Evolutionary conservation across 495 filamentous ascomycete species (phyloP).

Genomic region (Neurospora sp.): DNA sequence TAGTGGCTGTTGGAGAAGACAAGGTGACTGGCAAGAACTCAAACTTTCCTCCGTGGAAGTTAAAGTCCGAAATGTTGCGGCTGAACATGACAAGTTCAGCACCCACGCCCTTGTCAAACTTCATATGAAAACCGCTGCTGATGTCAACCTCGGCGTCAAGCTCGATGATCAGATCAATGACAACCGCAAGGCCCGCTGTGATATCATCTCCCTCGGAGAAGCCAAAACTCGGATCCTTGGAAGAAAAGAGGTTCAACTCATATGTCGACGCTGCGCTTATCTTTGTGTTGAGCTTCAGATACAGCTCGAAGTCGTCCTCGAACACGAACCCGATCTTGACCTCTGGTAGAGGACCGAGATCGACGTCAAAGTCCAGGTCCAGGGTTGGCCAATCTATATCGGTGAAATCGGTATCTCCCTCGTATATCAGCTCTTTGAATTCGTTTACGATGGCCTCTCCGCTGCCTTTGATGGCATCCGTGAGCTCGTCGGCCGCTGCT

Average conservation of each 20-base stretch:
- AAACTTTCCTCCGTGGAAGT: slow-evolving; percentile 38
- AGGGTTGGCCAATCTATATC: slow-evolving; percentile 29
- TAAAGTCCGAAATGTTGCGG: slow-evolving; percentile 33
- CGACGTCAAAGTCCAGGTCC: slow-evolving; percentile 24
- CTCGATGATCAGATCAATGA: slow-evolving; percentile 38
- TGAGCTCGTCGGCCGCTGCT: slow-evolving; percentile 15
- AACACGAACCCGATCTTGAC: slow-evolving; percentile 35
- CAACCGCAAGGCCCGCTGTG: slow-evolving; percentile 31
- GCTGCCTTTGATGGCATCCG: slow-evolving; percentile 9
- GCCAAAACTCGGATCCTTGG: slow-evolving; percentile 29
- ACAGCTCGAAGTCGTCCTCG: slow-evolving; percentile 38
- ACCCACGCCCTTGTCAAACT: slow-evolving; percentile 34
- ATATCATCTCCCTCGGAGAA: slow-evolving; percentile 26
- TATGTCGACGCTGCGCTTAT: slow-evolving; percentile 34
- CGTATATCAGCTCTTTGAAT: background rate
- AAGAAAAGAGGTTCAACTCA: slow-evolving; percentile 37
- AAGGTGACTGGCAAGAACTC: slow-evolving; percentile 47
- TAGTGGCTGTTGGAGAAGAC: slow-evolving; percentile 25
- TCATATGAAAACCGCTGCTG: slow-evolving; percentile 41
- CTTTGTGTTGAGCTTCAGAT: slow-evolving; percentile 37
- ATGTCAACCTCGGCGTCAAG: slow-evolving; percentile 37
- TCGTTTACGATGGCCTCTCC: background rate
- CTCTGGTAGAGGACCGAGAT: slow-evolving; percentile 33
- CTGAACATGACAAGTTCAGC: slow-evolving; percentile 35
- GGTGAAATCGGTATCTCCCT: slow-evolving; percentile 21